phyloP scores from a whole-genome alignment of 768 basidiomycete species.

The Panaeolus papilionaceus region DNA sequence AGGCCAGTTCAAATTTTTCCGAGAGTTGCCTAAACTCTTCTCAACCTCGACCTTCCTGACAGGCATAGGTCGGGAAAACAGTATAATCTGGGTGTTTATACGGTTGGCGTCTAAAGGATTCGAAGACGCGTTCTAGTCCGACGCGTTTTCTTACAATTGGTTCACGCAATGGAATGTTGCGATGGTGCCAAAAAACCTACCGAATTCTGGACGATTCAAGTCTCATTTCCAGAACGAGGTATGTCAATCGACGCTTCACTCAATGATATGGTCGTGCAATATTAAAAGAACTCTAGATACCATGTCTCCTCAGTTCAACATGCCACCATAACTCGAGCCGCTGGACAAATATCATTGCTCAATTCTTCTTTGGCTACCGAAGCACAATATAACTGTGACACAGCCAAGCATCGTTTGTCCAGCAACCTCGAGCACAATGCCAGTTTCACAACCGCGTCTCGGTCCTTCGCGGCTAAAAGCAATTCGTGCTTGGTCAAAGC shows the following conservation, averaged over 20 bases:
- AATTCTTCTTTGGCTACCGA: not conserved
- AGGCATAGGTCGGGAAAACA: constrained; percentile 1
- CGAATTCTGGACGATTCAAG: constrained; percentile 40
- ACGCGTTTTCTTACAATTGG: constrained; percentile 14
- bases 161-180: constrained; percentile 82
- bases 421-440: not conserved
- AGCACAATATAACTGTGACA: not conserved
- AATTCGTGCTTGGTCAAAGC: not conserved
- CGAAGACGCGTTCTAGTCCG: constrained; percentile 14
- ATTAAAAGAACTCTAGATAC: not conserved
- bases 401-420: not conserved
- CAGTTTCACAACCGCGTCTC: not conserved
- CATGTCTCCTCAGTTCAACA: not conserved
- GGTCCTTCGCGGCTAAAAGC: not conserved
- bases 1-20: constrained; percentile 7
- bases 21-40: constrained; percentile 8
- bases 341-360: not conserved
- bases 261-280: not conserved
- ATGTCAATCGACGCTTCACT: not conserved
- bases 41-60: constrained; percentile 8
- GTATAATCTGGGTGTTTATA: not conserved
- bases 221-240: constrained; percentile 5
- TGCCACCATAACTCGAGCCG: constrained; percentile 2
- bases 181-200: constrained; percentile 67
- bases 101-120: constrained; percentile 1